A percentile compares a stretch with the other conserved stretches of the same genome.
These are phyloP conservation scores for Neostapfia colusana DNA, from an alignment of 176 grass and related monocot species.

Conservation along the genomic window DNA sequence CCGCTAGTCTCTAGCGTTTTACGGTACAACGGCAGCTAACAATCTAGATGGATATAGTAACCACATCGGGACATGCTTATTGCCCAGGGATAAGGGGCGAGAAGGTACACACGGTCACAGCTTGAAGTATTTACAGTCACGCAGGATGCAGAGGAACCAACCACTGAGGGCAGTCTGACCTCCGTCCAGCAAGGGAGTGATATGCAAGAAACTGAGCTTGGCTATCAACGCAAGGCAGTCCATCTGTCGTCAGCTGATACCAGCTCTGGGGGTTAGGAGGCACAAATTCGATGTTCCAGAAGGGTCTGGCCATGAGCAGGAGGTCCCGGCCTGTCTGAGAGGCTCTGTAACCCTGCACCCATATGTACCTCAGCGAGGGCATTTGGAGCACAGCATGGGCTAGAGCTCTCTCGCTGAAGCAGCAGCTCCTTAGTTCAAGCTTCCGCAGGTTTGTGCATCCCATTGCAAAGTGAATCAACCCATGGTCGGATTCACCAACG, in stretches of 20 bases:
- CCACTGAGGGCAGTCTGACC: constrained; percentile 64
- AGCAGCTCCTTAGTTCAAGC: constrained; percentile 79
- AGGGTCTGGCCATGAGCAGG: constrained; percentile 69
- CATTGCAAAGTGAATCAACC: constrained; percentile 64
- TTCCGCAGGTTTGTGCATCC: constrained; percentile 76
- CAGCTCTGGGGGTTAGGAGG: constrained; percentile 37
- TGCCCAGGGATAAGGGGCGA: neutral
- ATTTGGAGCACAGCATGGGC: constrained; percentile 55
- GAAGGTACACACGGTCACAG: constrained; percentile 22
- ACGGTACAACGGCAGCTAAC: constrained; percentile 34
- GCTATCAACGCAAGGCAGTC: constrained; percentile 44
- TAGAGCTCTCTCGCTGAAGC: constrained; percentile 82
- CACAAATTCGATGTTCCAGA: constrained; percentile 92
- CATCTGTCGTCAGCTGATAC: constrained; percentile 24
- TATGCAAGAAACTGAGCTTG: constrained; percentile 82
- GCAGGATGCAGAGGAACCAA: constrained; percentile 64
- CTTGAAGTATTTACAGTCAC: constrained; percentile 58
- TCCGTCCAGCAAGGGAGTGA: constrained; percentile 80
- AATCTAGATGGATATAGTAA: neutral
- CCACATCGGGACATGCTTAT: constrained; percentile 22
- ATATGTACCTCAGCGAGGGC: constrained; percentile 75
- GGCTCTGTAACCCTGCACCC: constrained; percentile 89
- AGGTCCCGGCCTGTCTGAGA: constrained; percentile 57
- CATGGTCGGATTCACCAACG: constrained; percentile 73
- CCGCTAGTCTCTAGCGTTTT: constrained; percentile 44